phyloP scores from a whole-genome alignment of 2,329 filamentous ascomycete species.

The Exophiala viscosa region DNA sequence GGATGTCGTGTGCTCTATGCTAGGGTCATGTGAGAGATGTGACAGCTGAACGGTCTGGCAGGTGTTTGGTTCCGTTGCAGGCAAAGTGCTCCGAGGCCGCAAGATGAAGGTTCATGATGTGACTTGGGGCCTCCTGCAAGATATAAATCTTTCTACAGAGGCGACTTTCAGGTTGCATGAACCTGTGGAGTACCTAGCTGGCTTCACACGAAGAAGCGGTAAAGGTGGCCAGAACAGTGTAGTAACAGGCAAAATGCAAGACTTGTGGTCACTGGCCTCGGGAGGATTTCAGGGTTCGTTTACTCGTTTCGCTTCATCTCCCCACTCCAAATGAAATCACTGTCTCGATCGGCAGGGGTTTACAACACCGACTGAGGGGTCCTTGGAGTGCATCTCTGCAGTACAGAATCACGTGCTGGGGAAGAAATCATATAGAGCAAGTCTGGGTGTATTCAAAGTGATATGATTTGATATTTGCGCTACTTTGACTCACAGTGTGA shows the following conservation, averaged over 20 bases:
- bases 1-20: too few species aligned
- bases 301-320: constrained; percentile 2
- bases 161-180: constrained; percentile 4
- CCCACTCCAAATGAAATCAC: neutral
- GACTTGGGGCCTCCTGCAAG: neutral
- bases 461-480: too few species aligned
- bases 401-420: too few species aligned
- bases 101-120: constrained; percentile 2
- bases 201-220: constrained; percentile 14
- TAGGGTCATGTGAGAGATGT: too few species aligned
- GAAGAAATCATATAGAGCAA: too few species aligned
- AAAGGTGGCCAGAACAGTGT: constrained; percentile 19
- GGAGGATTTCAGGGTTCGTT: neutral
- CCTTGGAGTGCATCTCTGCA: too few species aligned
- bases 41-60: too few species aligned
- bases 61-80: too few species aligned
- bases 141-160: neutral
- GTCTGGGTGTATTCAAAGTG: too few species aligned
- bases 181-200: constrained; percentile 10
- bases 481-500: too few species aligned
- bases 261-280: neutral
- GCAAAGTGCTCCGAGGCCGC: neutral
- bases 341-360: too few species aligned
- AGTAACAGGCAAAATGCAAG: neutral
- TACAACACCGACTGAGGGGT: too few species aligned